Conservation (phyloP, 768 basidiomycete genomes). For the Tylopilus vinaceipallidus region DNA sequence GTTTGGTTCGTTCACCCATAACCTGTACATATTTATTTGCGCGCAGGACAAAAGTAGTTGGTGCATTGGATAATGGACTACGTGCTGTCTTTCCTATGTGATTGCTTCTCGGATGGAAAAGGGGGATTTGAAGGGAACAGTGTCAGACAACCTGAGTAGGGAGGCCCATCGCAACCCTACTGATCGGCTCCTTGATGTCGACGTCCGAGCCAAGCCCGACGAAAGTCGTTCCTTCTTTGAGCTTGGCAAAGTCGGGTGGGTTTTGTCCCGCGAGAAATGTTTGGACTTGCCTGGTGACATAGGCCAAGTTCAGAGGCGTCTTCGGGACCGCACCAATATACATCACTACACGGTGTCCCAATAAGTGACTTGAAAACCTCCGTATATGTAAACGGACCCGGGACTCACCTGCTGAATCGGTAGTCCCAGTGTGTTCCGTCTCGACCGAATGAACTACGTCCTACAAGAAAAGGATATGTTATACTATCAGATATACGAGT, state of each 20-base stretch:
- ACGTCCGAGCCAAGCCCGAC: constrained; percentile 38
- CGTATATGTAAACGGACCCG: not conserved
- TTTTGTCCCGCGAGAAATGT: constrained; percentile 57
- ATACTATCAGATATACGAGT: not conserved
- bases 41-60: not conserved
- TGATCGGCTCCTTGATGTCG: constrained; percentile 37
- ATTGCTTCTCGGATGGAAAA: not conserved
- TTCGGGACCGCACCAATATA: constrained; percentile 74
- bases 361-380: not conserved
- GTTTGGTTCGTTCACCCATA: too few relatives aligned
- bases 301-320: constrained; percentile 58
- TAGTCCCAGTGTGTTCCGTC: constrained; percentile 48
- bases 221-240: constrained; percentile 39
- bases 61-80: not conserved
- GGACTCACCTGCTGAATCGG: constrained; percentile 52
- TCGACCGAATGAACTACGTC: constrained; percentile 50
- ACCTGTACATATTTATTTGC: not conserved
- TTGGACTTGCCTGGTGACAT: constrained; percentile 60
- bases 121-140: not conserved
- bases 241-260: constrained; percentile 70
- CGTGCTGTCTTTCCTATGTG: not conserved
- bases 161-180: constrained; percentile 46
- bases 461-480: constrained; percentile 23
- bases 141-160: constrained; percentile 17
- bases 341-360: constrained; percentile 49